These are phyloP conservation scores for Plasmodiophora brassicae DNA, from an alignment of 208 protist genomes.

Conservation along the genomic window DNA sequence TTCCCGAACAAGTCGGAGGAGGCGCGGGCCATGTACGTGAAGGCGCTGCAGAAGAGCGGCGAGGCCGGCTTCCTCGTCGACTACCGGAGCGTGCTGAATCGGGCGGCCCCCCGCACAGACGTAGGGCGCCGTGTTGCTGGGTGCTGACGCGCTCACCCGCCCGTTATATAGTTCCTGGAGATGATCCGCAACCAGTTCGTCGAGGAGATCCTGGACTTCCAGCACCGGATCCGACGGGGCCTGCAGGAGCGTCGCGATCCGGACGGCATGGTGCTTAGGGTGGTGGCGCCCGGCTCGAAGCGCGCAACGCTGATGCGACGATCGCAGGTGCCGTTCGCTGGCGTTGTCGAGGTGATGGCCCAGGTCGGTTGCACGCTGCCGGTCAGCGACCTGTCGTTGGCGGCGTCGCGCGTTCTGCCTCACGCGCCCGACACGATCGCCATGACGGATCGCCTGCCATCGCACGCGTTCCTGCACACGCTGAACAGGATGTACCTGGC, in stretches of 20 bases:
- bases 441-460: neutral
- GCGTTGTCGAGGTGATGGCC: neutral
- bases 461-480: too few species aligned
- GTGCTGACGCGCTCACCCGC: neutral
- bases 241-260: neutral
- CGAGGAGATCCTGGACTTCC: neutral
- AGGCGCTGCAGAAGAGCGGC: neutral
- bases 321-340: neutral
- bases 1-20: slow-evolving; percentile 30
- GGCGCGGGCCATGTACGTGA: neutral
- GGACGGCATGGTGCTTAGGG: neutral
- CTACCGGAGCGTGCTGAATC: neutral
- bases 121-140: neutral
- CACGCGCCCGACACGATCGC: neutral
- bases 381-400: neutral
- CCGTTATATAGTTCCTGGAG: neutral
- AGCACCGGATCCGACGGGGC: neutral
- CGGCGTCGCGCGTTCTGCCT: neutral
- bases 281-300: neutral
- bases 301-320: neutral
- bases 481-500: too few species aligned
- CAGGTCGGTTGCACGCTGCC: too few species aligned
- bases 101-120: neutral
- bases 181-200: neutral
- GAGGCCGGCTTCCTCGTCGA: neutral